Evolutionary conservation across 352 stramenopile species (phyloP).

Genomic region (Globisporangium viniferum): DNA sequence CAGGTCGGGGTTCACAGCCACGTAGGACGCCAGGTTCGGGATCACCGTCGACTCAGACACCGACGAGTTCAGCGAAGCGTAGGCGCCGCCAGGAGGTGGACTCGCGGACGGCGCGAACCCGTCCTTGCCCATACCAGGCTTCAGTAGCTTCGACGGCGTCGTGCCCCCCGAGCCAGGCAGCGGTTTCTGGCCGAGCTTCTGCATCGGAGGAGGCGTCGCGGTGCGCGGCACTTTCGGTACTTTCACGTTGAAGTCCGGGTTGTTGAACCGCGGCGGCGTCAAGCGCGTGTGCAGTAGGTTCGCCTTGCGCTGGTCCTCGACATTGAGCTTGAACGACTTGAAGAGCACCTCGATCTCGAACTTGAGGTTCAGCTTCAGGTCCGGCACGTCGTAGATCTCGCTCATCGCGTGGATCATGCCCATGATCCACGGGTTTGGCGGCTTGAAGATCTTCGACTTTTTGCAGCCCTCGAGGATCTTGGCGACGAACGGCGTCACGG

Average conservation of each 20-base stretch:
- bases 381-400: constrained; percentile 98
- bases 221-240: constrained; percentile 54
- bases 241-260: constrained; percentile 99
- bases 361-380: constrained; percentile 99
- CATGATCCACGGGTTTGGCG: constrained; percentile 99
- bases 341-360: constrained; percentile 99
- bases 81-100: constrained; percentile 32
- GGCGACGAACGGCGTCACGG: constrained; percentile 97
- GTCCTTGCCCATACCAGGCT: constrained; percentile 37
- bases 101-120: constrained; percentile 55
- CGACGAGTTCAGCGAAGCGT: constrained; percentile 29
- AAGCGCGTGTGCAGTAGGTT: constrained; percentile 89
- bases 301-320: constrained; percentile 95
- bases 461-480: constrained; percentile 99
- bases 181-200: constrained; percentile 29
- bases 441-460: constrained; percentile 97
- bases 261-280: constrained; percentile 91
- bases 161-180: constrained; percentile 17
- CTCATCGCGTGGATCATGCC: constrained; percentile 97
- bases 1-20: constrained; percentile 96
- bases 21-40: constrained; percentile 97
- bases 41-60: constrained; percentile 95
- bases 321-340: constrained; percentile 97
- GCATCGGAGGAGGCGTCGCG: constrained; percentile 52
- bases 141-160: constrained; percentile 57